Base-by-base conservation (phyloP, 495 filamentous ascomycete genomes). In the Ramalina intermedia region DNA sequence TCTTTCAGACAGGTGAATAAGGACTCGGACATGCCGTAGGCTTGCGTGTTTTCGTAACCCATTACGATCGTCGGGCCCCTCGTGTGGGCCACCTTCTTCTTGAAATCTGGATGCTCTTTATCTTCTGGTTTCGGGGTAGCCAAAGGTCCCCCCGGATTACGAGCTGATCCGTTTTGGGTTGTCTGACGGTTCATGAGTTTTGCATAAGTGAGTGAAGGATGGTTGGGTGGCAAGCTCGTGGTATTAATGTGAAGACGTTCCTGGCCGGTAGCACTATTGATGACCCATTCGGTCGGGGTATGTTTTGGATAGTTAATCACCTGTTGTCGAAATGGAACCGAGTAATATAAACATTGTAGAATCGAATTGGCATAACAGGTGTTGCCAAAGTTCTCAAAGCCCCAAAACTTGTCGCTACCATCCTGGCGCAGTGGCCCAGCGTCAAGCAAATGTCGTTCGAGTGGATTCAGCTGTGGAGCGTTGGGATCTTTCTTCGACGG, bases 391-490 rank as follows among this genome's bases (percentile, higher is more conserved):
- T 98, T 98, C 66, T 96, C 91, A 71, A 96, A 81, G 3, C 93
- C 91, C 70, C 90, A 96, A 67, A 94, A 96, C 71, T 95, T 95
- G 66, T 98, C 91, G 63, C 84, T 96, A 18, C 93, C 91, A 70
- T 98, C 89, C 36, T 69, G 68, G 51, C 87, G 76, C 50, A 90
- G 66, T 1, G 87, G 73, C 12, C 87, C 86, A 44, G 86, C 76
- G 62, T 88, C 84, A 53, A 76, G 73, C 27, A 96, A 65, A 63
- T 86, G 76, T 69, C 82, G 91, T 67, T 94, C 85, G 17, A 96
- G 63, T 12, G 88, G 84, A 4, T 84, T 90, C 47, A 81, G 66
- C 61, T 82, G 81, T 13, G 69, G 74, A 38, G 70, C 61, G 53
- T 80, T 72, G 49, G 78, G 75, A 47, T 89, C 84, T 63, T 87